Conservation (phyloP, 352 stramenopile species). For the Pythium inflatum region DNA sequence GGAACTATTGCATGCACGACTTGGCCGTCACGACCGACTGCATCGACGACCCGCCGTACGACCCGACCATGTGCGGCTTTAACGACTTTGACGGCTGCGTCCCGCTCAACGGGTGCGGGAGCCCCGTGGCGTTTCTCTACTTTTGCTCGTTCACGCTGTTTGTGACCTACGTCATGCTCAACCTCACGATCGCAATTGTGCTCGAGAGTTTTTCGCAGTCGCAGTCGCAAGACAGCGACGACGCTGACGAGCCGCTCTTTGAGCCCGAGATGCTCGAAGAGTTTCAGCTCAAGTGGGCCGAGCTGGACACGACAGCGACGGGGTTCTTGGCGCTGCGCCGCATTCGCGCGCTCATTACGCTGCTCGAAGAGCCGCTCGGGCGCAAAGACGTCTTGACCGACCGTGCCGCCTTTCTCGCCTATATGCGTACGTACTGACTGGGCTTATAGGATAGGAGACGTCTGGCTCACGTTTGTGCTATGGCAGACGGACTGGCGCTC, state of each 20-base stretch:
- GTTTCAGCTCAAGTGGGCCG: slow-evolving; percentile 75
- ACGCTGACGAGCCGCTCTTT: slow-evolving; percentile 44
- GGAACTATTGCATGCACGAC: slow-evolving; percentile 93
- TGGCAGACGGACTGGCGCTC: no score
- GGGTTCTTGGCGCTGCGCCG: slow-evolving; percentile 72
- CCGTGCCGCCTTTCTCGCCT: no score
- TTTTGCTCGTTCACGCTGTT: slow-evolving; percentile 90
- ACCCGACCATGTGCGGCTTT: slow-evolving; percentile 67
- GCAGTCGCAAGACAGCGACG: no score
- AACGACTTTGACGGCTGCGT: slow-evolving; percentile 50
- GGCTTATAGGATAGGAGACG: no score
- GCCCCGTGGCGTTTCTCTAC: slow-evolving; percentile 68
- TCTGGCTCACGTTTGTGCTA: no score
- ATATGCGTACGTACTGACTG: no score
- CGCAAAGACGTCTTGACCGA: slow-evolving; percentile 51
- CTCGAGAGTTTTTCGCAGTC: slow-evolving; percentile 92
- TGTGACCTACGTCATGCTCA: slow-evolving; percentile 89
- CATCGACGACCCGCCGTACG: slow-evolving; percentile 46
- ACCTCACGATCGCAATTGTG: slow-evolving; percentile 93
- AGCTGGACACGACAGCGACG: slow-evolving; percentile 81
- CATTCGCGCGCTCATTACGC: slow-evolving; percentile 64
- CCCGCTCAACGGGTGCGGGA: slow-evolving; percentile 73
- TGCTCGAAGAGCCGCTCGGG: slow-evolving; percentile 68
- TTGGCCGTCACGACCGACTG: slow-evolving; percentile 61
- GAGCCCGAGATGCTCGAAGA: slow-evolving; percentile 60